Conservation (phyloP, 2,329 filamentous ascomycete genomes). For the Leptodontidium sp. region DNA sequence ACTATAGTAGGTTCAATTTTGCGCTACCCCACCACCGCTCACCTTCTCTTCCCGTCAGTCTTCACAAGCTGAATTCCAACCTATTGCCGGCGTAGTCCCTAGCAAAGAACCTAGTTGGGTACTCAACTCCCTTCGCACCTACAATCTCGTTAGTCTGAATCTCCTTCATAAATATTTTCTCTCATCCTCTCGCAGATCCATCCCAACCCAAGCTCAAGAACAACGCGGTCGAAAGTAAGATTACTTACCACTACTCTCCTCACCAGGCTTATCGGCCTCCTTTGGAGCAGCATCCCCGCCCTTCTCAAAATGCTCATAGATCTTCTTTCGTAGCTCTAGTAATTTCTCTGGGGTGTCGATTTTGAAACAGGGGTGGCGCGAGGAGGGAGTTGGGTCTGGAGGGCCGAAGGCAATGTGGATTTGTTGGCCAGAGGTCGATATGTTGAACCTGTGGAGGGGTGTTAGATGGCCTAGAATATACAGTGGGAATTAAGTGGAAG, state of each 20-base stretch:
- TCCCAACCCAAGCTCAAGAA: not conserved
- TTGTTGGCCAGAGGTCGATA: constrained; percentile 61
- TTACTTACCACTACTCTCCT: constrained; percentile 51
- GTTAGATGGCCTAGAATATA: not conserved
- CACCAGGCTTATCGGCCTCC: constrained; percentile 63
- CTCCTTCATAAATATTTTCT: not conserved
- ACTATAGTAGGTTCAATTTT: not conserved
- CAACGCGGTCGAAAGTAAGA: not conserved
- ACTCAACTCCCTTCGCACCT: constrained; percentile 64
- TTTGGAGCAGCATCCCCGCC: constrained; percentile 60
- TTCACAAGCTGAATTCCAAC: constrained; percentile 59
- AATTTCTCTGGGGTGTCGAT: constrained; percentile 58
- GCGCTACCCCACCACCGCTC: no score
- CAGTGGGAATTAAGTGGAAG: not conserved
- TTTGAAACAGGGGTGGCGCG: constrained; percentile 66
- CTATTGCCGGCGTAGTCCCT: constrained; percentile 63
- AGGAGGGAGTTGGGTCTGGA: constrained; percentile 52
- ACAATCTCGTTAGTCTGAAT: not conserved
- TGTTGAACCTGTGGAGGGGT: constrained; percentile 56
- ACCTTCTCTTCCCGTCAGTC: not conserved
- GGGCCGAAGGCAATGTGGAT: constrained; percentile 57
- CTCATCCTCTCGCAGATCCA: not conserved
- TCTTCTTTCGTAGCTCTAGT: constrained; percentile 53
- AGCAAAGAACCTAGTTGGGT: constrained; percentile 68
- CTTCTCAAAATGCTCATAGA: constrained; percentile 60